Evolutionary conservation across 1,284 basidiomycete species (phyloP).

Genomic region (Taiwanofungus camphoratus): DNA sequence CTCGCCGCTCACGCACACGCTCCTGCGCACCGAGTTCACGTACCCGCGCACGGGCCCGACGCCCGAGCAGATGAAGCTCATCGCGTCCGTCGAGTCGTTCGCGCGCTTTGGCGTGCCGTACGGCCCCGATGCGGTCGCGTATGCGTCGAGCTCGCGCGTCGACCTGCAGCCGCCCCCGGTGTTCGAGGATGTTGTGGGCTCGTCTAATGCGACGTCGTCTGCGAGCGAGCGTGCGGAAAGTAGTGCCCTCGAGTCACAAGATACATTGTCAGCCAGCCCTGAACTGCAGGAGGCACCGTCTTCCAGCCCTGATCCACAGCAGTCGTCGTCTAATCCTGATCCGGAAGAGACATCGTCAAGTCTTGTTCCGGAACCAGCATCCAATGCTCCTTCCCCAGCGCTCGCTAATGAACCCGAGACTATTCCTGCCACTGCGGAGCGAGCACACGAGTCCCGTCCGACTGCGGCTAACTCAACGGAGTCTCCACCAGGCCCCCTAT

Average conservation of each 20-base stretch:
- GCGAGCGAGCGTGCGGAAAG: too few species aligned
- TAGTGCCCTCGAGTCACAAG: too few species aligned
- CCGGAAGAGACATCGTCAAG: not conserved
- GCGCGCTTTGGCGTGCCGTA: constrained; percentile 47
- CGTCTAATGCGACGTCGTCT: not conserved
- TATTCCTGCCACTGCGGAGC: not conserved
- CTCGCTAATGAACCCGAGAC: not conserved
- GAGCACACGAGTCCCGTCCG: not conserved
- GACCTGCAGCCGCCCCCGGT: constrained; percentile 30
- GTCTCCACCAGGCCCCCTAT: constrained; percentile 2
- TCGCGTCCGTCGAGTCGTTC: constrained; percentile 41
- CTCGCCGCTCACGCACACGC: constrained; percentile 44
- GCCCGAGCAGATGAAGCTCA: constrained; percentile 45
- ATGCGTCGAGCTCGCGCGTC: constrained; percentile 29
- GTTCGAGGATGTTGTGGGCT: constrained; percentile 25
- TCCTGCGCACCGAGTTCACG: constrained; percentile 41
- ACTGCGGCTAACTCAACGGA: constrained; percentile 2
- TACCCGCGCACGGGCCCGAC: constrained; percentile 46
- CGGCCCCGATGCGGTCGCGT: constrained; percentile 42
- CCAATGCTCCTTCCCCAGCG: too few species aligned
- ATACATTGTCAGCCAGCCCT: not conserved
- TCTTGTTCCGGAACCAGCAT: not conserved
- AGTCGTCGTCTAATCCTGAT: not conserved
- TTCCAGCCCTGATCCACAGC: not conserved
- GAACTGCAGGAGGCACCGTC: not conserved